Evolutionary conservation across 768 basidiomycete species (phyloP).

Genomic region (Trametes elegans): DNA sequence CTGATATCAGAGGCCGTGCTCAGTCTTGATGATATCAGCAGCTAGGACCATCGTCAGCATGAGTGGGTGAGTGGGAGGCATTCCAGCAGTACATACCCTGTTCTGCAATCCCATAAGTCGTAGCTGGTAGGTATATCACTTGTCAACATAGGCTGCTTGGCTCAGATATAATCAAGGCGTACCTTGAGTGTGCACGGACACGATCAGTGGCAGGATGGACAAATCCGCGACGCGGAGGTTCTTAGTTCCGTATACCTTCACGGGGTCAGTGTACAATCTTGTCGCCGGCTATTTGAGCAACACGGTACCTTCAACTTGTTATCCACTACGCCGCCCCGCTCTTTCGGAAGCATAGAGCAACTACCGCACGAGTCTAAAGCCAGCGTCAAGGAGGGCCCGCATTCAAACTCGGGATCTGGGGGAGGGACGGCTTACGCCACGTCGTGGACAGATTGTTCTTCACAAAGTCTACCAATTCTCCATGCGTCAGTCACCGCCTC

Average conservation of each 20-base stretch:
- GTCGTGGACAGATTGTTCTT: conserved; percentile 6
- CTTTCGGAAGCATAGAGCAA: conserved; percentile 39
- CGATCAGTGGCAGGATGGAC: conserved; percentile 40
- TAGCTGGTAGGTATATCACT: conserved; percentile 12
- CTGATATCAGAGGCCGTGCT: conserved; percentile 9
- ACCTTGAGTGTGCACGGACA: conserved; percentile 37
- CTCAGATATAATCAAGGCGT: neutral
- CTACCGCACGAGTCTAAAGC: conserved; percentile 36
- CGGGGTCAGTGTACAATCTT: conserved; percentile 33
- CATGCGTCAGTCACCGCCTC: too few species aligned
- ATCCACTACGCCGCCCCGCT: conserved; percentile 40
- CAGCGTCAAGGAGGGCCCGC: neutral
- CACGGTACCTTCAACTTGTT: conserved; percentile 29
- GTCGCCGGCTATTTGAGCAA: conserved; percentile 25
- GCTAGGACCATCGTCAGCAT: conserved; percentile 4
- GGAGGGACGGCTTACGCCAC: conserved; percentile 17
- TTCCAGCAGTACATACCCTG: conserved; percentile 23
- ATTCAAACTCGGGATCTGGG: neutral
- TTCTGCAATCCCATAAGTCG: conserved; percentile 29
- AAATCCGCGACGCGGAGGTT: conserved; percentile 49
- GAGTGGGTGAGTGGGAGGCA: neutral
- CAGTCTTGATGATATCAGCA: conserved; percentile 30
- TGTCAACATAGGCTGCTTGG: neutral
- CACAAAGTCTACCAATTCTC: neutral
- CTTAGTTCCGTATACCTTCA: conserved; percentile 38